These are phyloP conservation scores for Cladosporium sp. DNA, from an alignment of 2,329 filamentous ascomycete genomes.

Conservation along the genomic window DNA sequence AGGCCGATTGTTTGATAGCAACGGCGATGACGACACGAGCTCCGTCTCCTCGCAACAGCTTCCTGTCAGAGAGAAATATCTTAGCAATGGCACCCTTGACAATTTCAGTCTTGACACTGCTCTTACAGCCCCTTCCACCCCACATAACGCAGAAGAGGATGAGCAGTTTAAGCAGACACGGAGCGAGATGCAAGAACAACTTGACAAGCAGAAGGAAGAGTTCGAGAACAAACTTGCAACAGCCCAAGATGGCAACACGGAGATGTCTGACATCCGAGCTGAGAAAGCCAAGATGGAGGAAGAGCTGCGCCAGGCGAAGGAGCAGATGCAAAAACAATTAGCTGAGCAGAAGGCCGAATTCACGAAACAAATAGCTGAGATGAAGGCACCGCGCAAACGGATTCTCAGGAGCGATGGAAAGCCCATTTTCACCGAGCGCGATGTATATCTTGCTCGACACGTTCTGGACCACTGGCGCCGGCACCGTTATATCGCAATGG, in stretches of 20 bases:
- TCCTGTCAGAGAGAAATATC: slow-evolving; percentile 76
- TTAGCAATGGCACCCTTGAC: slow-evolving; percentile 83
- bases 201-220: slow-evolving; percentile 82
- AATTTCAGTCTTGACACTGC: slow-evolving; percentile 95
- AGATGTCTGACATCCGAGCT: slow-evolving; percentile 78
- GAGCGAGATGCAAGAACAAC: slow-evolving; percentile 79
- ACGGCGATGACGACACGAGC: slow-evolving; percentile 77
- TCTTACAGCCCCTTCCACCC: slow-evolving; percentile 91
- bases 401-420: slow-evolving; percentile 34
- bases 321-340: slow-evolving; percentile 85
- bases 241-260: slow-evolving; percentile 72
- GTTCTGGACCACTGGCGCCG: slow-evolving; percentile 75
- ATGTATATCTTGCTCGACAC: slow-evolving; percentile 68
- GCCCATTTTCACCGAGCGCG: slow-evolving; percentile 67
- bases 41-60: slow-evolving; percentile 74
- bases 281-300: slow-evolving; percentile 87
- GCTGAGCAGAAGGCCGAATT: slow-evolving; percentile 80
- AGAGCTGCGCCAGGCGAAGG: slow-evolving; percentile 72
- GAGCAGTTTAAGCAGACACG: slow-evolving; percentile 72
- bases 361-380: slow-evolving; percentile 77
- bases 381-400: slow-evolving; percentile 48
- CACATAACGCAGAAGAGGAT: slow-evolving; percentile 78
- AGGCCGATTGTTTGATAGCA: slow-evolving; percentile 53
- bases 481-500: slow-evolving; percentile 89
- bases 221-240: slow-evolving; percentile 75